These are phyloP conservation scores for Begonia masoniana DNA, from an alignment of 306 rosid genomes.

Conservation along the genomic window DNA sequence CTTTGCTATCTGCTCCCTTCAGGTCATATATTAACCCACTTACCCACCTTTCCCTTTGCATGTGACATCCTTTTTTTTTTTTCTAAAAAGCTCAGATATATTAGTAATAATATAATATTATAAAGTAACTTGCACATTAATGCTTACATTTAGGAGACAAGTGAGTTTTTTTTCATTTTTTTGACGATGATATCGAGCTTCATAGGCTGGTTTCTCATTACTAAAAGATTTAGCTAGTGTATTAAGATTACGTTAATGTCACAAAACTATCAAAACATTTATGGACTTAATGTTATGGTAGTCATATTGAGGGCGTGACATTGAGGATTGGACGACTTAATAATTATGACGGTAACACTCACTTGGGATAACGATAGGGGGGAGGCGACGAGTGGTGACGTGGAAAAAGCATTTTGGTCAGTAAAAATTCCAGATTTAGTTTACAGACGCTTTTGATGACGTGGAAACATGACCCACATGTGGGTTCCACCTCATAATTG, in stretches of 20 bases:
- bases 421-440: not conserved
- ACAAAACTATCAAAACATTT: too few species aligned
- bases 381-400: not conserved
- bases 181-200: too few species aligned
- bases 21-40: not conserved
- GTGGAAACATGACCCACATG: not conserved
- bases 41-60: not conserved
- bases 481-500: not conserved
- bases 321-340: too few species aligned
- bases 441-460: not conserved
- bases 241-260: too few species aligned
- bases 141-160: too few species aligned
- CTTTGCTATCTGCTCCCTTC: not conserved
- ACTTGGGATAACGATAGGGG: not conserved
- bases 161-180: too few species aligned
- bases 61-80: not conserved
- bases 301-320: too few species aligned
- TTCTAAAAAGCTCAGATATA: not conserved
- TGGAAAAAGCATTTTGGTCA: not conserved
- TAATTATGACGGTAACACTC: too few species aligned
- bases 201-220: too few species aligned
- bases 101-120: conserved; percentile 3
- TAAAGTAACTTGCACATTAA: too few species aligned
- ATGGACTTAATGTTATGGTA: too few species aligned
- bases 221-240: too few species aligned